Evolutionary conservation across 768 basidiomycete genomes (phyloP).

Genomic region (Rhodotorula babjevae): DNA sequence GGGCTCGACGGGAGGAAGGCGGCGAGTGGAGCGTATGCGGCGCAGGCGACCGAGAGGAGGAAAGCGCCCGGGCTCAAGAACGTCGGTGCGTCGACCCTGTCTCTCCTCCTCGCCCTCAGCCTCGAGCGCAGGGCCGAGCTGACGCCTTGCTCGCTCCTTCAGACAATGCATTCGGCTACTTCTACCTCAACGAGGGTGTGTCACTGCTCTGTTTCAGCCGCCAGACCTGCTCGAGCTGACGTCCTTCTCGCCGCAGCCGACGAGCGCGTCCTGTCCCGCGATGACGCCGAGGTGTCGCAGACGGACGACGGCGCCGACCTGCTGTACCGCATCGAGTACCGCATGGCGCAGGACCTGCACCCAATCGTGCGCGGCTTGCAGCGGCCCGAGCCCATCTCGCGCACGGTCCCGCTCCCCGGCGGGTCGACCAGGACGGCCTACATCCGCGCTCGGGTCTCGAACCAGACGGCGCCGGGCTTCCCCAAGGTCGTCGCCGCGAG

Average conservation of each 20-base stretch:
- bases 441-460: slow-evolving; percentile 22
- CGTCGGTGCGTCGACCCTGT: slow-evolving; percentile 11
- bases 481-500: not conserved
- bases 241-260: slow-evolving; percentile 4
- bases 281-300: slow-evolving; percentile 28
- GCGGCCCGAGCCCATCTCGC: not conserved
- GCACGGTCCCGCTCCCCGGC: not conserved
- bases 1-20: slow-evolving; percentile 20
- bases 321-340: slow-evolving; percentile 36
- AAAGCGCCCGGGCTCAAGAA: slow-evolving; percentile 3
- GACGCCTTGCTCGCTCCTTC: not conserved
- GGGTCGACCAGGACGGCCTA: slow-evolving; percentile 24
- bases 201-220: not conserved
- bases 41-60: not conserved
- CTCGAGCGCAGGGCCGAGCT: not conserved
- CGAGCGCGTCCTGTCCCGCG: not conserved
- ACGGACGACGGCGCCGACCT: slow-evolving; percentile 1
- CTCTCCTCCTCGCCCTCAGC: not conserved
- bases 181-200: slow-evolving; percentile 33
- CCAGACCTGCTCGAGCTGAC: not conserved
- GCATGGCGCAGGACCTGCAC: slow-evolving; percentile 31
- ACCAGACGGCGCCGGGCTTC: slow-evolving; percentile 20
- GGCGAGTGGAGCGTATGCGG: slow-evolving; percentile 3
- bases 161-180: slow-evolving; percentile 31
- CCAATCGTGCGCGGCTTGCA: slow-evolving; percentile 15